Evolutionary conservation across 1,139 yeast species (phyloP).

Genomic region (Waltiozyma sp.): DNA sequence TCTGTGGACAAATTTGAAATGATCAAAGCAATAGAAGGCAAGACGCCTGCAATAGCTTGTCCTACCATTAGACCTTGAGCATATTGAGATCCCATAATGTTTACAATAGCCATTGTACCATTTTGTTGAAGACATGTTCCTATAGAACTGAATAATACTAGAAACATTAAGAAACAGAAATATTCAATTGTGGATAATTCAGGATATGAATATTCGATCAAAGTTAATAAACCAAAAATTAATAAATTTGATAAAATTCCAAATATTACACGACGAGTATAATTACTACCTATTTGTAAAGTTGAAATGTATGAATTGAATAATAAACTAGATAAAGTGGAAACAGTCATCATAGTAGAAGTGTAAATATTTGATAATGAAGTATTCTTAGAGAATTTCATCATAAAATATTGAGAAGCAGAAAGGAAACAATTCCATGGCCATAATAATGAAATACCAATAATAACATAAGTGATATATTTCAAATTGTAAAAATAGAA

Average conservation of each 20-base stretch:
- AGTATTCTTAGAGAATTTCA: conserved; percentile 39
- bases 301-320: conserved; percentile 58
- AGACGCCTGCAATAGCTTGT: conserved; percentile 86
- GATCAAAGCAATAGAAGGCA: conserved; percentile 73
- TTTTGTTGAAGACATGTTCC: conserved; percentile 76
- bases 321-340: conserved; percentile 59
- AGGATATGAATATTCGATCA: conserved; percentile 39
- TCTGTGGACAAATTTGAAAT: conserved; percentile 33
- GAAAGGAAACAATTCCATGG: conserved; percentile 93
- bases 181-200: conserved; percentile 30
- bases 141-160: conserved; percentile 49
- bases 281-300: conserved; percentile 52
- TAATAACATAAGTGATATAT: conserved; percentile 52
- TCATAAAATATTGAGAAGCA: conserved; percentile 73
- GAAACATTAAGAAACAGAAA: conserved; percentile 39
- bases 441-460: conserved; percentile 80
- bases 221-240: conserved; percentile 29
- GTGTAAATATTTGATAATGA: conserved; percentile 51
- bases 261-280: conserved; percentile 40
- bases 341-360: conserved; percentile 82
- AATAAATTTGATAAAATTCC: conserved; percentile 20
- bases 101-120: conserved; percentile 82
- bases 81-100: conserved; percentile 63
- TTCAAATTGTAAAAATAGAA: conserved; percentile 14
- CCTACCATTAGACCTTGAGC: conserved; percentile 92